These are phyloP conservation scores for Phylloboletellus chloephorus DNA, from an alignment of 1,284 basidiomycete genomes.

Conservation along the genomic window DNA sequence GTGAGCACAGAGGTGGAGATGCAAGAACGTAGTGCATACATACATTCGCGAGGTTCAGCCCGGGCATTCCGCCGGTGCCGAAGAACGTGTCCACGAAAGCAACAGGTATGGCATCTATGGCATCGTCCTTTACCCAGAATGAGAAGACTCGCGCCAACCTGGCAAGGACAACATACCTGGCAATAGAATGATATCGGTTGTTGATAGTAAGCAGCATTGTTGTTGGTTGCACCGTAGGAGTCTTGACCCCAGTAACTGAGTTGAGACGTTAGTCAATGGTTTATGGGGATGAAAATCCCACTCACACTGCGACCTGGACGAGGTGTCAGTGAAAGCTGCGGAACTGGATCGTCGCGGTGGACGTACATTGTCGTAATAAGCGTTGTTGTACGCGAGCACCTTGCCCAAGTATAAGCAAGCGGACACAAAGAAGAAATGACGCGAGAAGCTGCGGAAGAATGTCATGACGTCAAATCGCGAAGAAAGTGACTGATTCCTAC, in stretches of 20 bases:
- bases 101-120: conserved; percentile 44
- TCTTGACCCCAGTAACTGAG: conserved; percentile 29
- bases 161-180: conserved; percentile 10
- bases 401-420: conserved; percentile 15
- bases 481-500: not conserved
- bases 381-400: conserved; percentile 45
- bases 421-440: conserved; percentile 3
- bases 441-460: not conserved
- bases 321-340: conserved; percentile 1
- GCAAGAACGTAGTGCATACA: conserved; percentile 31
- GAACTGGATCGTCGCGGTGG: not conserved
- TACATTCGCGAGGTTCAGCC: conserved; percentile 62
- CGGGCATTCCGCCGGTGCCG: conserved; percentile 50
- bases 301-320: conserved; percentile 49
- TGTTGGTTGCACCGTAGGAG: conserved; percentile 23
- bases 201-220: conserved; percentile 20
- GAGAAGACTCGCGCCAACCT: conserved; percentile 32
- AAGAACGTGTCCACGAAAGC: conserved; percentile 60
- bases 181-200: conserved; percentile 28
- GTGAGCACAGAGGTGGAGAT: not conserved
- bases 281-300: conserved; percentile 4
- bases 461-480: conserved; percentile 15
- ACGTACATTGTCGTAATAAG: conserved; percentile 58
- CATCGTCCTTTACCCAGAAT: conserved; percentile 35
- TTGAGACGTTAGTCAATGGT: conserved; percentile 7